Base-by-base conservation (phyloP, 2,329 filamentous ascomycete genomes). In the Cladosporium sp. region DNA sequence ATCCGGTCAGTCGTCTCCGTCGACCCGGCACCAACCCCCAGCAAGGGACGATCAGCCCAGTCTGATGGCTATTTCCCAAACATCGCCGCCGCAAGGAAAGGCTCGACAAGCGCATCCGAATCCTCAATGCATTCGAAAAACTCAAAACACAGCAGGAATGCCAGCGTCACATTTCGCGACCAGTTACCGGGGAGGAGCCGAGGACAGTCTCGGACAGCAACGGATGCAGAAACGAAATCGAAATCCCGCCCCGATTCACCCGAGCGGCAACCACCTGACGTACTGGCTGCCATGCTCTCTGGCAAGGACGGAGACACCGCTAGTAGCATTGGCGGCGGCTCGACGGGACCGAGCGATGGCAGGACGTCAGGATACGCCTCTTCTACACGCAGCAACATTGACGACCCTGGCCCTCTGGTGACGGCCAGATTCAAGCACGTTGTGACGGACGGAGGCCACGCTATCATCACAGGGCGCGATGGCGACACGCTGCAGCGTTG, bases 381-480 rank as follows among this genome's bases (percentile, higher is more conserved):
- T 9, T 74, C 71, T 46, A 62, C 48, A 14, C 62, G 56, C 10
- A 70, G 69, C 50, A 69, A 63, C 32, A 46, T 68, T 2, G 72
- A 71, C 8, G 74, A 82, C 1, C 63, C 70, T 1, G 67, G 67
- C n/a, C 66, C 64, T 2, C 72, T 87, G 22, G 65, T 90, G 2
- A 88, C 87, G 1, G 77, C 83, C 19, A 84, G 89, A 2, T 95
- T 95, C 70, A 86, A 84, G 59, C 88, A 95, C 64, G 75, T 87
- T 3, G 73, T 85, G 22, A 90, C 87, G 0, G 82, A 87, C 2
- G 86, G 83, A 13, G 89, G 89, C 0, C 89, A 95, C 70, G 83
- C 86, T 22, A 80, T 95, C 31, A 87, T 95, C 50, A 93, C 88
- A 1, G 89, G 89, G 5, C 79, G 86, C 52, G 83, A 89, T 49